Evolutionary conservation across 305 asterid genomes (phyloP), one percentile per base, ranked within the genome.

Genomic region (Fraxinus latifolia): DNA sequence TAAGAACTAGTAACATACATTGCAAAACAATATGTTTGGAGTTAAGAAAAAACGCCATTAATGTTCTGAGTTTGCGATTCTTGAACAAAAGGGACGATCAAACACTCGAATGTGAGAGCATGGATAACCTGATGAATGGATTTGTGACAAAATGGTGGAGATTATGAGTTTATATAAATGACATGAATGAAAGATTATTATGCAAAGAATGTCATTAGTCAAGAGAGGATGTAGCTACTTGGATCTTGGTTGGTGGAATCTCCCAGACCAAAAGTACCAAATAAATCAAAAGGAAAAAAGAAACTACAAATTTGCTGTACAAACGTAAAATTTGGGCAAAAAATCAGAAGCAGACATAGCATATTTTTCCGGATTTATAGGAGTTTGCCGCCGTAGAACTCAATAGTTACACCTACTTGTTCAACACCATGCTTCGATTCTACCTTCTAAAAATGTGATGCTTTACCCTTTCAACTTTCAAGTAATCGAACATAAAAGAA

Each of bases 141-240:
- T 68, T 67, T 72, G 80, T 37, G 82, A 78, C 34, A 70, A 77
- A 78, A 62, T 79, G 81, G 84, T 83, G 85, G 87, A 80, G 89
- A 86, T 53, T 81, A 73, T 62, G 87, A 65, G 75, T 85, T 85
- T 87, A 89, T 87, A 90, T 92, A 91, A 80, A 29, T 68, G 74
- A 68, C 8, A 12, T 11, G 36, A 67, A 76, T 79, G 81, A 55
- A 50, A 83, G 80, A 84, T 55, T 76, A 44, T 50, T 37, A 82
- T 85, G 86, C 33, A 36, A 55, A 85, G 81, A 79, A 60, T 14
- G 32, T 76, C 67, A 55, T 42, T 88, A 88, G 97, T 94, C 98
- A 94, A 94, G 85, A 89, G 97, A 89, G 90, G 97, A 92, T 94
- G 96, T 74, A 92, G 89, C 96, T 87, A 88, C 88, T 83, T 44